These are phyloP conservation scores for Tricholoma hemisulphureum DNA, from an alignment of 768 basidiomycete species.

Conservation along the genomic window DNA sequence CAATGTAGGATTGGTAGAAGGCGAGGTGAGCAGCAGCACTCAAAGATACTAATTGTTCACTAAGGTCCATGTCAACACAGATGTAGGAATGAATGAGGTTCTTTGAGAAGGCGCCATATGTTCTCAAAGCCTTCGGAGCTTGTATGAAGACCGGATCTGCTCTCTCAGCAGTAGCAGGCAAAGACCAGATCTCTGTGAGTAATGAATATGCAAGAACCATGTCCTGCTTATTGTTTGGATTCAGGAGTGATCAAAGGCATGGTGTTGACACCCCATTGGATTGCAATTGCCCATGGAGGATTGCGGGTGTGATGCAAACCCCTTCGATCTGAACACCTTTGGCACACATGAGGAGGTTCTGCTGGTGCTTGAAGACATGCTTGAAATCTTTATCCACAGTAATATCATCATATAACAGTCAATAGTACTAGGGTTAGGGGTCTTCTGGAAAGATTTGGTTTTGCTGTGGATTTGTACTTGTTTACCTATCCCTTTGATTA, in stretches of 20 bases:
- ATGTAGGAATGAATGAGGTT: slow-evolving; percentile 31
- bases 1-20: slow-evolving; percentile 22
- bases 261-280: slow-evolving; percentile 1
- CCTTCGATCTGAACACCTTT: slow-evolving; percentile 22
- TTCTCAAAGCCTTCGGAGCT: slow-evolving; percentile 22
- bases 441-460: too few species aligned
- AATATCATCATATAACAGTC: too few species aligned
- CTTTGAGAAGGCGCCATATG: slow-evolving; percentile 19
- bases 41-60: slow-evolving; percentile 31
- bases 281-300: slow-evolving; percentile 23
- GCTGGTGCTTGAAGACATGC: slow-evolving; percentile 32
- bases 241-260: slow-evolving; percentile 18
- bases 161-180: slow-evolving; percentile 12
- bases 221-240: slow-evolving; percentile 31
- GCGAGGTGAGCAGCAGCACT: slow-evolving; percentile 33
- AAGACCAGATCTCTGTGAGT: slow-evolving; percentile 22
- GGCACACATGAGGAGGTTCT: slow-evolving; percentile 26
- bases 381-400: slow-evolving; percentile 36
- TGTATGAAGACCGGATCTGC: slow-evolving; percentile 13
- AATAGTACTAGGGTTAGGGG: too few species aligned
- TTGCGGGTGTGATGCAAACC: slow-evolving; percentile 20
- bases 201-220: slow-evolving; percentile 25
- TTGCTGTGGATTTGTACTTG: too few species aligned
- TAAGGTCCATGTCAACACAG: slow-evolving; percentile 25
- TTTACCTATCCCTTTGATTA: too few species aligned